Conservation (phyloP, 2,329 filamentous ascomycete species). For the Pseudocercospora macadamiae region DNA sequence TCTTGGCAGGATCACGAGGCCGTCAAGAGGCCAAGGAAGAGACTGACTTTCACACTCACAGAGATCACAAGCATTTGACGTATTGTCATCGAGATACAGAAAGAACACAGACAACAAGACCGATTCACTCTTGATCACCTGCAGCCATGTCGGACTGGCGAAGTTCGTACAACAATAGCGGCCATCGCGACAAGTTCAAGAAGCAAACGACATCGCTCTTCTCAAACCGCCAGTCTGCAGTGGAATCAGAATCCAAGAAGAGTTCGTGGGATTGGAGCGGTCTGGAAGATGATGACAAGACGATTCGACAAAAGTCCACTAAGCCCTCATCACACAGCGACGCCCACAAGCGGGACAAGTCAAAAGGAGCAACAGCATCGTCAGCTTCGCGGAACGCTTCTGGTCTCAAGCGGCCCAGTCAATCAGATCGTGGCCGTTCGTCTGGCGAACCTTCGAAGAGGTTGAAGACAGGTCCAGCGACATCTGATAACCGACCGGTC, state of each 20-base stretch:
- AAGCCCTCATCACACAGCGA: not conserved
- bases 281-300: not conserved
- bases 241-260: not conserved
- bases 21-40: no score
- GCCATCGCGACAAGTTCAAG: not conserved
- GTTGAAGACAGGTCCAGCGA: not conserved
- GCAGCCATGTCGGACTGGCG: not conserved
- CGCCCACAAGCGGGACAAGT: not conserved
- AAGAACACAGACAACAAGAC: not conserved
- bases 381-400: not conserved
- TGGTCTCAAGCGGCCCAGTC: not conserved
- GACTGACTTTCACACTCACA: no score
- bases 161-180: not conserved
- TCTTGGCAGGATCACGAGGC: no score
- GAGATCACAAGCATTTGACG: no score
- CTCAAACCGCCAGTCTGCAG: not conserved
- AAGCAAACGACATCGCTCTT: not conserved
- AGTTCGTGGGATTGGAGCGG: not conserved
- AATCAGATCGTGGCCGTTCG: not conserved
- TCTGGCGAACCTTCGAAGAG: not conserved
- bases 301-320: not conserved
- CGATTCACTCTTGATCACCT: not conserved
- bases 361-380: not conserved
- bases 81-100: no score
- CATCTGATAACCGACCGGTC: no score